Conservation (phyloP, 208 protist genomes). For the Leishmania braziliensis region DNA sequence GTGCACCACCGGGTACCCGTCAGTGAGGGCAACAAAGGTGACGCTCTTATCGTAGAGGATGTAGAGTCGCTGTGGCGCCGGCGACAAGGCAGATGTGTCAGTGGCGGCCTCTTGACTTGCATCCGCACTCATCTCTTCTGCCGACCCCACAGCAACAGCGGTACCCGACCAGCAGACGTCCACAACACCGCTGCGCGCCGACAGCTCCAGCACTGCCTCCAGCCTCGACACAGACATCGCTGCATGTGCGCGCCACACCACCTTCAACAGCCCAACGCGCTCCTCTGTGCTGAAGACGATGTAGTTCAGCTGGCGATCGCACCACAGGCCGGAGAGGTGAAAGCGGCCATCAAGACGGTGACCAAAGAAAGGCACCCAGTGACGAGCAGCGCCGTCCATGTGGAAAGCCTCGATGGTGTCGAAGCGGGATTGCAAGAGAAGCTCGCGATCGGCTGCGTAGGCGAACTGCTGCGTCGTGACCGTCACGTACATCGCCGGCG, state of each 20-base stretch:
- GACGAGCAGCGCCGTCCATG: constrained; percentile 41
- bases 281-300: constrained; percentile 85
- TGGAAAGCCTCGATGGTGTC: constrained; percentile 78
- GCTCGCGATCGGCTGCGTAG: constrained; percentile 53
- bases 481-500: constrained; percentile 75
- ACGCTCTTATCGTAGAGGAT: constrained; percentile 66
- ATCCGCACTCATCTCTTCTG: background rate
- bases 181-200: constrained; percentile 55
- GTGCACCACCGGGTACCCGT: constrained; percentile 60
- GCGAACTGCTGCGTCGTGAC: constrained; percentile 74
- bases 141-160: background rate
- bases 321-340: constrained; percentile 73
- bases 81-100: background rate
- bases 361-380: constrained; percentile 77
- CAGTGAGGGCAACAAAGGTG: constrained; percentile 54
- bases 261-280: constrained; percentile 57
- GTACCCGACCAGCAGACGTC: constrained; percentile 57
- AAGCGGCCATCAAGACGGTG: constrained; percentile 69
- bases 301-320: constrained; percentile 60
- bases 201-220: constrained; percentile 63
- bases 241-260: constrained; percentile 55
- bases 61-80: constrained; percentile 36
- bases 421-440: constrained; percentile 72
- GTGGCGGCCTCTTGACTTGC: background rate
- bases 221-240: constrained; percentile 47